These are phyloP conservation scores for Magnaporthiopsis incrustans DNA, from an alignment of 2,329 filamentous ascomycete species.

Conservation along the genomic window DNA sequence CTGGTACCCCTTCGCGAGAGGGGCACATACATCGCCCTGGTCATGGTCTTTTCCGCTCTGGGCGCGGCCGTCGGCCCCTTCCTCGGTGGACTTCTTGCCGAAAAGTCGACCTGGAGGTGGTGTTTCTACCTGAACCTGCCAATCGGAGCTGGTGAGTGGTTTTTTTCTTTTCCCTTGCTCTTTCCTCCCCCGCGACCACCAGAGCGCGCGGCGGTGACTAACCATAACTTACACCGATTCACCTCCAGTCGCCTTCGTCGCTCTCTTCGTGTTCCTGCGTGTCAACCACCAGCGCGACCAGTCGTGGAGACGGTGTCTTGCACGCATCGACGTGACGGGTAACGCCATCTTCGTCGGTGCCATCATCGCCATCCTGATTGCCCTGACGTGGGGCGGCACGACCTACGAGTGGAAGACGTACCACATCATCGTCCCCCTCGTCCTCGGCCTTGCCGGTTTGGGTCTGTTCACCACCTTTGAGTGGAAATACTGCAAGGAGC, in stretches of 20 bases:
- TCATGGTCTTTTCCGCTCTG: conserved; percentile 38
- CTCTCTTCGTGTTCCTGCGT: conserved; percentile 1
- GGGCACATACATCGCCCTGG: conserved; percentile 32
- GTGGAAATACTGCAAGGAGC: conserved; percentile 15
- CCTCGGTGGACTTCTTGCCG: conserved; percentile 26
- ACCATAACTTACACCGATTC: neutral
- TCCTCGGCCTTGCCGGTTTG: conserved; percentile 27
- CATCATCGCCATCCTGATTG: neutral
- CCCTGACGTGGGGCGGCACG: neutral
- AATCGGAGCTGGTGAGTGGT: neutral
- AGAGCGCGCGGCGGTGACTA: too few species aligned
- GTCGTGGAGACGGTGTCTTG: neutral
- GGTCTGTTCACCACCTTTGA: conserved; percentile 22
- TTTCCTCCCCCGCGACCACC: neutral
- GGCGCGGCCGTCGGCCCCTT: conserved; percentile 42
- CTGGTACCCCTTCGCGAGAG: conserved; percentile 15
- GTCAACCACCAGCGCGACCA: neutral
- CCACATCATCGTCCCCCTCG: neutral
- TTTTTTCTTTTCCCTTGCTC: neutral
- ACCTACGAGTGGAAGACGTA: neutral
- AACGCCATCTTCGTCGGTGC: conserved; percentile 11
- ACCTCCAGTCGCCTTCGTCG: neutral
- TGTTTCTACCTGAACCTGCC: conserved; percentile 21
- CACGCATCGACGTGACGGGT: conserved; percentile 8
- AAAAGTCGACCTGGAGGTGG: conserved; percentile 40